These are phyloP conservation scores for Fusarium foetens DNA, from an alignment of 2,329 filamentous ascomycete species.

Conservation along the genomic window DNA sequence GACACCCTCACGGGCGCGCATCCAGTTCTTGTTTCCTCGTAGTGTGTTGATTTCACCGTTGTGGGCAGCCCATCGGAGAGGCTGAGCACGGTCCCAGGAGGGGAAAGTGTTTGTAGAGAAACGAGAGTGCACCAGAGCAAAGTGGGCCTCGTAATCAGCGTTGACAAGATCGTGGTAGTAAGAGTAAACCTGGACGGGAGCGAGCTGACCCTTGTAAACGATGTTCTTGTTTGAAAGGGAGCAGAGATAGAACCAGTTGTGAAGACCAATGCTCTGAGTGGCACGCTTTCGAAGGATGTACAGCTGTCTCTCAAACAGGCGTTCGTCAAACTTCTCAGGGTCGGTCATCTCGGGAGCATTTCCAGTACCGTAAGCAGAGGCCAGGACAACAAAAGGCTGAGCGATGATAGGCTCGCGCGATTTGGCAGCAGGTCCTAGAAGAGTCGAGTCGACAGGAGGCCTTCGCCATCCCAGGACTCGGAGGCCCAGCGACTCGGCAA, in stretches of 20 bases:
- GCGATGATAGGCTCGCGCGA: constrained; percentile 95
- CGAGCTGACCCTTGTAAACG: constrained; percentile 97
- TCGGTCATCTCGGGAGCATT: constrained; percentile 82
- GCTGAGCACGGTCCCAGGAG: constrained; percentile 97
- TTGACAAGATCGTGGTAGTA: constrained; percentile 98
- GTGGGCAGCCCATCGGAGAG: constrained; percentile 94
- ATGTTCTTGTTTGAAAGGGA: constrained; percentile 98
- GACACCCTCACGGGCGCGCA: constrained; percentile 94
- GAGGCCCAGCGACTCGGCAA: constrained; percentile 87
- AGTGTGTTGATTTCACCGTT: constrained; percentile 99
- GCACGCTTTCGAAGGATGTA: constrained; percentile 95
- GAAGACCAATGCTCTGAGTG: constrained; percentile 91
- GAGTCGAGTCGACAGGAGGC: constrained; percentile 90
- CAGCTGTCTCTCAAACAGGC: constrained; percentile 89
- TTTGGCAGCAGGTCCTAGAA: constrained; percentile 90
- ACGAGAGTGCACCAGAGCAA: constrained; percentile 94
- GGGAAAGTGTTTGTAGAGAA: constrained; percentile 99
- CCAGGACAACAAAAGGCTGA: constrained; percentile 93
- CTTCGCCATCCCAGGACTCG: constrained; percentile 96
- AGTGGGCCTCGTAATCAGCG: constrained; percentile 96
- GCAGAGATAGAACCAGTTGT: constrained; percentile 99
- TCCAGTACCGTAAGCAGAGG: constrained; percentile 84
- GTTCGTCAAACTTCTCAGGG: constrained; percentile 82
- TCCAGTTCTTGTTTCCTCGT: constrained; percentile 99
- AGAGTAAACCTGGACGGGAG: constrained; percentile 94